Conservation (phyloP, 805 yeast genomes). For the Sugiyamaella chiloensis region DNA sequence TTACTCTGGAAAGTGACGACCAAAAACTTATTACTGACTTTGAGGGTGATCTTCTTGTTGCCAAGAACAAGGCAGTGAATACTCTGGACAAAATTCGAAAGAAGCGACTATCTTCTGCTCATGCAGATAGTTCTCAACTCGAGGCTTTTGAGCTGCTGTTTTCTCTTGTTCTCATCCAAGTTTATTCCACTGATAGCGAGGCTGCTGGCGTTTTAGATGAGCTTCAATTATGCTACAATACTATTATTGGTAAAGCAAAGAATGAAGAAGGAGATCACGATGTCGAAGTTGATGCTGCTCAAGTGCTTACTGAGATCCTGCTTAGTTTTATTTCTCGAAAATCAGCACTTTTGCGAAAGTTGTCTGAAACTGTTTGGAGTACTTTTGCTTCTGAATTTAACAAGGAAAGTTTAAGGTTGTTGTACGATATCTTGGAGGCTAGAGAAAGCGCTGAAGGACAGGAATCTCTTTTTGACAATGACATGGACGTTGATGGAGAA, state of each 20-base stretch:
- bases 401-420: conserved; percentile 43
- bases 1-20: conserved; percentile 22
- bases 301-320: conserved; percentile 57
- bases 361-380: conserved; percentile 56
- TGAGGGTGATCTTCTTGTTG: conserved; percentile 54
- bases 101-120: conserved; percentile 36
- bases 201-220: conserved; percentile 74
- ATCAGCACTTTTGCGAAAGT: conserved; percentile 53
- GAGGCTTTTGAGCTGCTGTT: conserved; percentile 71
- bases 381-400: conserved; percentile 49
- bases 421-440: conserved; percentile 56
- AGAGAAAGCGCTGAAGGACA: conserved; percentile 84
- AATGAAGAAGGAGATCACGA: conserved; percentile 39
- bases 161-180: conserved; percentile 72
- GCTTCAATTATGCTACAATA: conserved; percentile 56
- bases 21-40: conserved; percentile 39
- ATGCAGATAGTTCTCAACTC: conserved; percentile 41
- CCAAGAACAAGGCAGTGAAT: conserved; percentile 49
- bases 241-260: conserved; percentile 37
- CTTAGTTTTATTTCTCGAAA: conserved; percentile 56
- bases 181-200: conserved; percentile 70
- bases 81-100: conserved; percentile 45
- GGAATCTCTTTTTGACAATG: conserved; percentile 58
- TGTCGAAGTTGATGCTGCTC: conserved; percentile 40
- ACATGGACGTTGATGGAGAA: conserved; percentile 43